These are phyloP conservation scores for Ustilago curta DNA, from an alignment of 1,284 basidiomycete species.

Conservation along the genomic window DNA sequence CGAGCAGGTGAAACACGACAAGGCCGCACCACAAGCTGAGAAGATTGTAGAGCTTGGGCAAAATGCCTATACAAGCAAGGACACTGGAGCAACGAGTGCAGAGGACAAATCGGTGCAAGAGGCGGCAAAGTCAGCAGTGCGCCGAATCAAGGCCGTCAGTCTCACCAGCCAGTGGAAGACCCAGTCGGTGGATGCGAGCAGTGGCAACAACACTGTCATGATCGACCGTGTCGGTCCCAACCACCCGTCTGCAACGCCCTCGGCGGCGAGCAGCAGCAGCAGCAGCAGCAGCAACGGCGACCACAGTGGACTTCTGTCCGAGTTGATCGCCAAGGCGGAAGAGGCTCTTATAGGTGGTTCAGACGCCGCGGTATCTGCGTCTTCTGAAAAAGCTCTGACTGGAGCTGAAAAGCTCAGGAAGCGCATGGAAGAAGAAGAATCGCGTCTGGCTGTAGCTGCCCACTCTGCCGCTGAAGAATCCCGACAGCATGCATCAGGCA, in stretches of 20 bases:
- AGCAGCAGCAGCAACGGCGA: constrained; percentile 9
- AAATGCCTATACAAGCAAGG: constrained; percentile 32
- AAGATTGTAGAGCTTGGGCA: constrained; percentile 28
- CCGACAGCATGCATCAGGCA: constrained; percentile 7
- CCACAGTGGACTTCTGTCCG: constrained; percentile 26
- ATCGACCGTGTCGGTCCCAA: constrained; percentile 42
- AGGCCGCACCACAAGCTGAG: constrained; percentile 15
- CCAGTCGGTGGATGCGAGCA: constrained; percentile 41
- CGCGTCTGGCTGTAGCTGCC: constrained; percentile 42
- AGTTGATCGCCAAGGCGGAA: constrained; percentile 43
- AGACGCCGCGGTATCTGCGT: neutral
- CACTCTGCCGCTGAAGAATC: constrained; percentile 50
- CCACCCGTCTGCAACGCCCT: neutral
- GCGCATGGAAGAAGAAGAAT: constrained; percentile 44
- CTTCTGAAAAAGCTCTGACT: constrained; percentile 5
- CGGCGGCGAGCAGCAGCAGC: neutral
- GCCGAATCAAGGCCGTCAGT: constrained; percentile 46
- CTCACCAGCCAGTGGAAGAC: constrained; percentile 55
- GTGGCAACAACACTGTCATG: constrained; percentile 52
- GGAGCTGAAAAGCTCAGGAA: constrained; percentile 37
- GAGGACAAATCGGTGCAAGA: constrained; percentile 12
- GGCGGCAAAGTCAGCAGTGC: constrained; percentile 41
- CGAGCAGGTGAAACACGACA: constrained; percentile 22
- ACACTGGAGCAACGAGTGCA: constrained; percentile 1
- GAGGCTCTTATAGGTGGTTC: constrained; percentile 26